Evolutionary conservation across 2,329 filamentous ascomycete species (phyloP).

Genomic region (Diaporthe citriasiana): DNA sequence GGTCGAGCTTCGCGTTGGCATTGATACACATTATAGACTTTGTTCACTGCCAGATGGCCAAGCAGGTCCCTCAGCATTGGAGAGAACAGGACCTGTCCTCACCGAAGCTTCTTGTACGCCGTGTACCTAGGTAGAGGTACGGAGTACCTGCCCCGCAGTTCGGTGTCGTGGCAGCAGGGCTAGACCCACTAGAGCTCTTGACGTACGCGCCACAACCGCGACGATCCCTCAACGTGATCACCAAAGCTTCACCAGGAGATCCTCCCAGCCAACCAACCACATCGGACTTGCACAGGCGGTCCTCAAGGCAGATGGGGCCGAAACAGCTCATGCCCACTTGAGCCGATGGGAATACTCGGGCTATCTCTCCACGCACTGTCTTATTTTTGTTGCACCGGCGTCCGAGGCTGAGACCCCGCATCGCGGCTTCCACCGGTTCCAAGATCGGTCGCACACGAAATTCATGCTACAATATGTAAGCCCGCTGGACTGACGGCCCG

Average conservation of each 20-base stretch:
- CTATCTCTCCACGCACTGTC: too few species aligned
- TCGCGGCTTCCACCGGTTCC: slow-evolving; percentile 1
- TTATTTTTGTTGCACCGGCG: too few species aligned
- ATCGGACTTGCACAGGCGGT: background rate
- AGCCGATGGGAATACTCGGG: too few species aligned
- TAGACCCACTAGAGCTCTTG: slow-evolving; percentile 24
- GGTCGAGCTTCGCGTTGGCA: background rate
- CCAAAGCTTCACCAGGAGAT: slow-evolving; percentile 5
- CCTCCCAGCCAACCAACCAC: slow-evolving; percentile 13
- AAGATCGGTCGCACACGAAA: background rate
- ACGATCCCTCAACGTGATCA: slow-evolving; percentile 34
- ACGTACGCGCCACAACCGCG: slow-evolving; percentile 29
- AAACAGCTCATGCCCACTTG: slow-evolving; percentile 24
- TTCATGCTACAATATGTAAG: background rate
- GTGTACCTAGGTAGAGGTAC: background rate
- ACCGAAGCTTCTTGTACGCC: background rate
- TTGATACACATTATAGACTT: background rate
- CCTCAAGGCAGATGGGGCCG: background rate
- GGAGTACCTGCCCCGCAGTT: slow-evolving; percentile 21
- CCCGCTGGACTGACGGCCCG: background rate
- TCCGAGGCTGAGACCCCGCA: background rate
- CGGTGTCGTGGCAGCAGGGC: slow-evolving; percentile 28
- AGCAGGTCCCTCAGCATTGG: background rate
- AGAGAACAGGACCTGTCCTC: background rate
- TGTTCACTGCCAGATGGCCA: background rate